Percentiles rank a stretch among this genome's conserved stretches.
Conservation (phyloP, 768 basidiomycete species). For the Psilocybe tampanensis region DNA sequence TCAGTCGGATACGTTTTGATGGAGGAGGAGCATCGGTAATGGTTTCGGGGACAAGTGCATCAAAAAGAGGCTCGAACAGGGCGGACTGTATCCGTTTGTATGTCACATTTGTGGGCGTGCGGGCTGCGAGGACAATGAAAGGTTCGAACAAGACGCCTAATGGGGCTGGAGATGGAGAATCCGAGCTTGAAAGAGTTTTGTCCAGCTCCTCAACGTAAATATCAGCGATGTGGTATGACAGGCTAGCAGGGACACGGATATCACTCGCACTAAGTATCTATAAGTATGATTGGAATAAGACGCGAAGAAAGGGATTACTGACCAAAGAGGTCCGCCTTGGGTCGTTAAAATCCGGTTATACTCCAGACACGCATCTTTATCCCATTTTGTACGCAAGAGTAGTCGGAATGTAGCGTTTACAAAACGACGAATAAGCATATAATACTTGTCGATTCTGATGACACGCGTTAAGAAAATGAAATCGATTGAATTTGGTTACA, state of each 20-base stretch:
- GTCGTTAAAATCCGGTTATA: constrained; percentile 70
- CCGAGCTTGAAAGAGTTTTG: constrained; percentile 48
- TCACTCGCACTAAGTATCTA: constrained; percentile 59
- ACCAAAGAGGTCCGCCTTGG: constrained; percentile 88
- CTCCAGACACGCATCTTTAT: constrained; percentile 47
- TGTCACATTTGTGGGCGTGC: constrained; percentile 61
- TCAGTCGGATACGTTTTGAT: constrained; percentile 49
- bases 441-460: constrained; percentile 92
- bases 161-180: constrained; percentile 51
- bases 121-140: constrained; percentile 72
- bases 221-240: constrained; percentile 87
- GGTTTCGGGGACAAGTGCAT: constrained; percentile 43
- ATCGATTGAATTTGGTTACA: constrained; percentile 21
- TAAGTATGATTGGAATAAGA: constrained; percentile 3
- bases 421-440: constrained; percentile 90
- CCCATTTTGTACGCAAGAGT: constrained; percentile 74
- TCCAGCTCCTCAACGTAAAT: constrained; percentile 91
- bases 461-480: constrained; percentile 4
- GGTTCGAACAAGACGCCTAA: constrained; percentile 48
- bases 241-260: constrained; percentile 70
- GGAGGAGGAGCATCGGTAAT: constrained; percentile 44
- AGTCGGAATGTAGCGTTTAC: constrained; percentile 85
- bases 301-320: constrained; percentile 21
- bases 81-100: constrained; percentile 74
- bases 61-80: constrained; percentile 70